A percentile compares a stretch with the other conserved stretches of the same genome.
These are phyloP conservation scores for Polytrichum formosum DNA, from an alignment of 225 moss, liverwort and hornwort genomes.

Conservation along the genomic window DNA sequence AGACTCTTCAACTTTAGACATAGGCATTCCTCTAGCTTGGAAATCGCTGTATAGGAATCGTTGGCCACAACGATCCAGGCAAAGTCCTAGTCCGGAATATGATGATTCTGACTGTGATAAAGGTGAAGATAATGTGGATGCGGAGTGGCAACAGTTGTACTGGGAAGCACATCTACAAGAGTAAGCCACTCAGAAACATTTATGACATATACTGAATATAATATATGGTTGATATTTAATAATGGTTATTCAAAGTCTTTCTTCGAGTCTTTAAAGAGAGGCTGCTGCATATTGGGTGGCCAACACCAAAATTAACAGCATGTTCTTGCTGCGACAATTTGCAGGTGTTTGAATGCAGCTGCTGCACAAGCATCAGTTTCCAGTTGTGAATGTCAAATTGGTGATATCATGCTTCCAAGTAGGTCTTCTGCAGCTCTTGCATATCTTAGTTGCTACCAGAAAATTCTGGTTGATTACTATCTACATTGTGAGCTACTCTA, in stretches of 20 bases:
- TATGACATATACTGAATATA: background rate
- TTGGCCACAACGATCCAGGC: constrained; percentile 23
- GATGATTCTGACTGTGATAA: constrained; percentile 6
- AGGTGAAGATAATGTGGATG: constrained; percentile 14
- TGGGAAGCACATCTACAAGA: constrained; percentile 52
- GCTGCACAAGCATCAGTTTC: constrained; percentile 32
- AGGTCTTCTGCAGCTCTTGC: constrained; percentile 5
- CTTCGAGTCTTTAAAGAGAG: no score
- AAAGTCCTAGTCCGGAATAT: constrained; percentile 7
- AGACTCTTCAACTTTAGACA: constrained; percentile 25
- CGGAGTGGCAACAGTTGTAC: constrained; percentile 48
- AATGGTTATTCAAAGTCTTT: no score
- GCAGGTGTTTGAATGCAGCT: constrained; percentile 44
- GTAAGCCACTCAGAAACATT: constrained; percentile 17
- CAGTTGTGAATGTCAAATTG: constrained; percentile 22
- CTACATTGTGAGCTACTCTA: no score
- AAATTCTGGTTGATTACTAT: no score
- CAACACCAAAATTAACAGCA: no score
- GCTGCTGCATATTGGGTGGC: no score
- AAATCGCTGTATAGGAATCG: constrained; percentile 26
- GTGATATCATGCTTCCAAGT: constrained; percentile 34
- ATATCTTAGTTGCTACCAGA: background rate
- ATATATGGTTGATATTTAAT: no score
- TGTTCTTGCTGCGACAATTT: constrained; percentile 14
- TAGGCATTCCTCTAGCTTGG: constrained; percentile 34